Percentiles rank a stretch among this genome's conserved stretches.
These are phyloP conservation scores for Cornus florida DNA, from an alignment of 148 eudicot genomes.

Conservation along the genomic window DNA sequence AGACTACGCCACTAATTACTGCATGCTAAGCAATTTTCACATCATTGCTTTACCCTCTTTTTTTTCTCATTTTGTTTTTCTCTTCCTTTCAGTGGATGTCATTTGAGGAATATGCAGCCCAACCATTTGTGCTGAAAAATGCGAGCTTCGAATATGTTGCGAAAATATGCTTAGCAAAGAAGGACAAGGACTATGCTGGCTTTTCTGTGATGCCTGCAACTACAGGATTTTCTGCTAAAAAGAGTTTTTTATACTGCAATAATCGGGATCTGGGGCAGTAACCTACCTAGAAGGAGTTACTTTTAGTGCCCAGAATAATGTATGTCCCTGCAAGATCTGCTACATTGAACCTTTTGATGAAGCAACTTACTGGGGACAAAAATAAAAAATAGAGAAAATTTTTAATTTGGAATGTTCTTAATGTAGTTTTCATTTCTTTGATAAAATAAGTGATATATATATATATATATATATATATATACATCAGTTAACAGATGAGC, in stretches of 20 bases:
- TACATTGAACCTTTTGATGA: not conserved
- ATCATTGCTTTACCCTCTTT: no score
- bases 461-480: no score
- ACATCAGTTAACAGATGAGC: not conserved
- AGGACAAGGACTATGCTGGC: constrained; percentile 29
- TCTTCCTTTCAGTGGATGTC: constrained; percentile 48
- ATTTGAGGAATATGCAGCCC: constrained; percentile 50
- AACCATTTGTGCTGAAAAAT: constrained; percentile 34
- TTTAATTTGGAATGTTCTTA: not conserved
- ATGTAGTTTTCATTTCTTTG: not conserved
- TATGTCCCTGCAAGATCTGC: not conserved
- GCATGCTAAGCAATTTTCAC: not conserved
- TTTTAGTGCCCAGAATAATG: no score
- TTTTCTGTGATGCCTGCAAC: constrained; percentile 30
- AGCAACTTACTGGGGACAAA: not conserved
- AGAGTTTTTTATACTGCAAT: constrained; percentile 32
- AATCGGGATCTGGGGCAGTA: not conserved
- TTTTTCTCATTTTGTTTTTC: not conserved
- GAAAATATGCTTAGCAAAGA: constrained; percentile 36
- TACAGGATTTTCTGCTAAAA: constrained; percentile 28
- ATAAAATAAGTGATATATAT: no score
- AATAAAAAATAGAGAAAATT: no score
- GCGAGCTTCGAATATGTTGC: constrained; percentile 26
- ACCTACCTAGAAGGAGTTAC: no score
- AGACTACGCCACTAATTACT: not conserved